phyloP scores from a whole-genome alignment of 2,329 filamentous ascomycete genomes.

The Monosporascus cannonballus region DNA sequence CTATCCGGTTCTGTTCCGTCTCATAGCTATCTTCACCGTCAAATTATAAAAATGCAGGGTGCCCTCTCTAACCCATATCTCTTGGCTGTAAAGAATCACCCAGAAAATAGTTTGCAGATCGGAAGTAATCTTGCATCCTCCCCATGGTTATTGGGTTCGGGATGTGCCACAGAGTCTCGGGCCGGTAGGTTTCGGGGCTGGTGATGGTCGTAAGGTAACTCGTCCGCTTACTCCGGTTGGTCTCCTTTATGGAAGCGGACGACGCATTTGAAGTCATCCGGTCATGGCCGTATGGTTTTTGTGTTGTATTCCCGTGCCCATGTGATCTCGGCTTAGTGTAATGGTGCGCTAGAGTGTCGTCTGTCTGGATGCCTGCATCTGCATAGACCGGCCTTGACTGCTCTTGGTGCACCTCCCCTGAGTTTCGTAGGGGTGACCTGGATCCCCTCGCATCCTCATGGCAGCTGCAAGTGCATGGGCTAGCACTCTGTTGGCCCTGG shows the following conservation, averaged over 20 bases:
- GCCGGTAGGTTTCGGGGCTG: slow-evolving; percentile 11
- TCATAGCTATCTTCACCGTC: too few relatives aligned
- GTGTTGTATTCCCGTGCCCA: slow-evolving; percentile 2
- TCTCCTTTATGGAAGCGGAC: slow-evolving; percentile 10
- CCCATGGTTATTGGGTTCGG: slow-evolving; percentile 24
- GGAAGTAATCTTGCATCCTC: slow-evolving; percentile 27
- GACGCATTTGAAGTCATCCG: slow-evolving; percentile 11
- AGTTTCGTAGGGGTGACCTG: neutral
- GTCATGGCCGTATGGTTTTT: neutral
- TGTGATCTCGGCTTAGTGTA: slow-evolving; percentile 4
- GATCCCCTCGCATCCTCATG: slow-evolving; percentile 1
- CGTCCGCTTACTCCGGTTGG: slow-evolving; percentile 16
- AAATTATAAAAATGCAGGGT: too few relatives aligned
- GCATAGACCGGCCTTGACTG: slow-evolving; percentile 14
- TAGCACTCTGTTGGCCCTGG: neutral
- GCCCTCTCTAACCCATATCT: slow-evolving; percentile 8
- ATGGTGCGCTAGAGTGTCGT: slow-evolving; percentile 4
- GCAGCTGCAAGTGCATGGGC: slow-evolving; percentile 4
- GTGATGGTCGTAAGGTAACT: slow-evolving; percentile 19
- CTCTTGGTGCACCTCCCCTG: neutral
- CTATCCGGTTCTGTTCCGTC: too few relatives aligned
- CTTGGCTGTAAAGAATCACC: slow-evolving; percentile 18
- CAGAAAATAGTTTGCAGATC: slow-evolving; percentile 18
- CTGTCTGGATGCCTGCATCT: slow-evolving; percentile 23
- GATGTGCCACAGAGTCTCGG: neutral